Conservation (phyloP, 805 yeast genomes). For the Komagataella kurtzmanii region DNA sequence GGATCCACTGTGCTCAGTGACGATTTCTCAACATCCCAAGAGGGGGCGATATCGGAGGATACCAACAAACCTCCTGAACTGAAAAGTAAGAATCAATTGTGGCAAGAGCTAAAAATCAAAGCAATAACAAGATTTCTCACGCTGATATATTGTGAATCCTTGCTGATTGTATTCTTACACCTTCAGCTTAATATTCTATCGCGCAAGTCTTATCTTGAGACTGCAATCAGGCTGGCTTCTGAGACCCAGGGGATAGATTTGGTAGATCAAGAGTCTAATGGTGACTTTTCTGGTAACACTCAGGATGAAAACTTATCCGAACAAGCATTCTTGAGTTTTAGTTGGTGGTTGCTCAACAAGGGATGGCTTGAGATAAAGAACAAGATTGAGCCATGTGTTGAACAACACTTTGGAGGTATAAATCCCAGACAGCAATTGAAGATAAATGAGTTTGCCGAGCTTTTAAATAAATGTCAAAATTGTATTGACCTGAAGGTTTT, state of each 20-base stretch:
- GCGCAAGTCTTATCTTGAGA: slow-evolving; percentile 69
- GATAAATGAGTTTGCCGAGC: slow-evolving; percentile 40
- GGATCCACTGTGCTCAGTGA: slow-evolving; percentile 19
- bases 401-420: slow-evolving; percentile 42
- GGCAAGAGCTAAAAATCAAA: slow-evolving; percentile 71
- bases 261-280: slow-evolving; percentile 9
- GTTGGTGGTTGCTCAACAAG: slow-evolving; percentile 88
- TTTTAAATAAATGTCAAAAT: slow-evolving; percentile 25
- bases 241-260: slow-evolving; percentile 19
- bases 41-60: slow-evolving; percentile 3
- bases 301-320: slow-evolving; percentile 39
- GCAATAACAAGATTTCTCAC: slow-evolving; percentile 66
- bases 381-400: slow-evolving; percentile 42
- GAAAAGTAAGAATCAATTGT: slow-evolving; percentile 51
- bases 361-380: slow-evolving; percentile 59
- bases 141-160: slow-evolving; percentile 51
- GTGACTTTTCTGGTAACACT: slow-evolving; percentile 6
- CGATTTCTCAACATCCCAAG: slow-evolving; percentile 20
- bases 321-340: slow-evolving; percentile 72
- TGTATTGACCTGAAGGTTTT: slow-evolving; percentile 15
- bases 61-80: slow-evolving; percentile 5
- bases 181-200: slow-evolving; percentile 83
- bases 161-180: slow-evolving; percentile 66
- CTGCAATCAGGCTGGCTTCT: slow-evolving; percentile 62
- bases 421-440: slow-evolving; percentile 66